Evolutionary conservation across 768 basidiomycete genomes (phyloP), one percentile per base, ranked within the genome.

Genomic region (Dacryopinax spathularia): DNA sequence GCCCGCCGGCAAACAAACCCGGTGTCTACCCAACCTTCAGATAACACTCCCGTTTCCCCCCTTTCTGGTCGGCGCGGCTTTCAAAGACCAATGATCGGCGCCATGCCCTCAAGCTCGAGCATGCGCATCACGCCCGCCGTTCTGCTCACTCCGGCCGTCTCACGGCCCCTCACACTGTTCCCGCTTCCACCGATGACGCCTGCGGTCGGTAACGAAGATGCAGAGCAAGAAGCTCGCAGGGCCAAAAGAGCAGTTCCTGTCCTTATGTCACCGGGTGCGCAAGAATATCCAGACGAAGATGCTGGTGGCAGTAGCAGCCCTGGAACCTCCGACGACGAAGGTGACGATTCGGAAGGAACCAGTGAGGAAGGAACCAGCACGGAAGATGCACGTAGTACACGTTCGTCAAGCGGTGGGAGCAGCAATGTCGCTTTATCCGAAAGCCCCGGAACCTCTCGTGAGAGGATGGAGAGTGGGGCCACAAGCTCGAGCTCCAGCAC

Each of bases 51-150:
- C 6, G 18, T 29, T 10, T 56, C 48, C 31, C 48, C 48, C 29
- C 48, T 56, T 3, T 56, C 48, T 27, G 48, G 48, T 56, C 48
- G 48, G 10, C 48, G 29, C 18, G 48, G 48, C 13, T 56, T 56
- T 9, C 7, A 3, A 13, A 22, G 48, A 15, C 48, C 48, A 3
- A 29, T 15, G 15, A 27, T 56, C 25, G 48, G 48, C 25, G 43
- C 7, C n/a, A 13, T 56, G 25, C 48, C 48, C 25, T 13, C 48
- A 13, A 56, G 7, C 9, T 56, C 48, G 13, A 56, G 29, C 29
- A 56, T 56, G 48, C 48, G 48, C 29, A 56, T 56, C 48, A 56
- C 48, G 9, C 48, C 48, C 29, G 48, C 48, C 13, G 48, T 56
- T 4, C 10, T 56, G 25, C 48, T 56, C 48, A 56, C 48, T 18